A percentile compares a stretch with the other conserved stretches of the same genome.
These are phyloP conservation scores for Termitomyces titanicus DNA, from an alignment of 768 basidiomycete species.

Conservation along the genomic window DNA sequence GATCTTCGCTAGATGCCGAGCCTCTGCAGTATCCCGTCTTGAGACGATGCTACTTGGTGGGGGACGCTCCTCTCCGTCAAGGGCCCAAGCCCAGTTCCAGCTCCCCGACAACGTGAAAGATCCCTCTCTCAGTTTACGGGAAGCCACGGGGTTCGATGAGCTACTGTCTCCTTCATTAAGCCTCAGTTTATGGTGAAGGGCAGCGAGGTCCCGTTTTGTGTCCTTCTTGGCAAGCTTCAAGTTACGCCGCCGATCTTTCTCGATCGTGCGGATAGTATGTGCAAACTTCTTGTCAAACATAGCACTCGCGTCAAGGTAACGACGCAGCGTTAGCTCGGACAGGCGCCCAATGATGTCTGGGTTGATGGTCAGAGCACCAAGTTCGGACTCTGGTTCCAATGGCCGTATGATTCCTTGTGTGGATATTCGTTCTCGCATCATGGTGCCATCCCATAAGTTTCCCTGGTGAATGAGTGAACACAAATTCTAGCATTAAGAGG, in stretches of 20 bases:
- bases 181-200: constrained; percentile 37
- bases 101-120: constrained; percentile 44
- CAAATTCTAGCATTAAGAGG: background rate
- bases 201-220: constrained; percentile 47
- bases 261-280: constrained; percentile 50
- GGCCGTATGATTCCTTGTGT: constrained; percentile 79
- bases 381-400: constrained; percentile 66
- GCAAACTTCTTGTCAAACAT: constrained; percentile 69
- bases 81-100: constrained; percentile 85
- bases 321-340: constrained; percentile 68
- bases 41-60: constrained; percentile 91
- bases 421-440: constrained; percentile 91
- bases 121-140: constrained; percentile 29
- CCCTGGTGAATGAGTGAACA: constrained; percentile 24
- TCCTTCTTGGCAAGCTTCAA: constrained; percentile 64
- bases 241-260: constrained; percentile 64
- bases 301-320: constrained; percentile 66
- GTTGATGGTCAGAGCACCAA: constrained; percentile 65
- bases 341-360: constrained; percentile 66
- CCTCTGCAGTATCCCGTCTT: constrained; percentile 83
- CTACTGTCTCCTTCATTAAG: constrained; percentile 25
- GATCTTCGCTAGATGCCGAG: constrained; percentile 63
- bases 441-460: constrained; percentile 44
- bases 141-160: constrained; percentile 13
- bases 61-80: constrained; percentile 76